phyloP scores from a whole-genome alignment of 2,329 filamentous ascomycete genomes.

The Apiospora malaysiana region DNA sequence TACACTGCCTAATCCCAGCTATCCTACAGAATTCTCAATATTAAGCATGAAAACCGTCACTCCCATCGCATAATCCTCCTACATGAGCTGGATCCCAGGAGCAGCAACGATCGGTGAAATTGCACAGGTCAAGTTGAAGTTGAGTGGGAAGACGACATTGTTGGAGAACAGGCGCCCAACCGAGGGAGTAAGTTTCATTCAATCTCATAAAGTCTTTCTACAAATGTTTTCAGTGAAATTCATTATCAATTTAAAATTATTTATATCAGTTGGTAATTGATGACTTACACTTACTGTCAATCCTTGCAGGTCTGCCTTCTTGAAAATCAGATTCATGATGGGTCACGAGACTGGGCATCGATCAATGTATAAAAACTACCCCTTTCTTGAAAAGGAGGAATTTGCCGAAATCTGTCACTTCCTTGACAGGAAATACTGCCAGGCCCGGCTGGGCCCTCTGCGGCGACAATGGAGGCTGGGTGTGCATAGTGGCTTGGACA shows the following conservation, averaged over 20 bases:
- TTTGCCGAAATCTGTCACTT: slow-evolving; percentile 70
- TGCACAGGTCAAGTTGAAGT: background rate
- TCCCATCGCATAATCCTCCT: background rate
- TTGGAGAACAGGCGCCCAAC: background rate
- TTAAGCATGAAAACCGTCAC: background rate
- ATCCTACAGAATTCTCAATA: background rate
- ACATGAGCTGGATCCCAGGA: background rate
- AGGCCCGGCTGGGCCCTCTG: slow-evolving; percentile 60
- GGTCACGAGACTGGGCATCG: slow-evolving; percentile 28
- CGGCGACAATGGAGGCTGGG: slow-evolving; percentile 61
- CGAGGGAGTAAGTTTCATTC: no score
- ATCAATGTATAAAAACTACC: slow-evolving; percentile 59
- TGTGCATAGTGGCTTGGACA: slow-evolving; percentile 57
- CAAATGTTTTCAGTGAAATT: background rate
- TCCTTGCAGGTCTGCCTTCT: background rate
- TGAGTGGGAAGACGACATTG: background rate
- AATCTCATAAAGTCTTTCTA: background rate
- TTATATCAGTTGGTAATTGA: background rate
- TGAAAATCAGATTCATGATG: slow-evolving; percentile 1
- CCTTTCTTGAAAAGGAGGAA: slow-evolving; percentile 65
- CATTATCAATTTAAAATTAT: background rate
- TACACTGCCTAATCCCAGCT: background rate
- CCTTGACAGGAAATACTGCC: slow-evolving; percentile 64
- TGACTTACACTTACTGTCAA: background rate
- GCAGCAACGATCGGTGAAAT: background rate